A percentile compares a stretch with the other conserved stretches of the same genome.
Conservation (phyloP, 257 asterid species). For the Primulina tabacum region DNA sequence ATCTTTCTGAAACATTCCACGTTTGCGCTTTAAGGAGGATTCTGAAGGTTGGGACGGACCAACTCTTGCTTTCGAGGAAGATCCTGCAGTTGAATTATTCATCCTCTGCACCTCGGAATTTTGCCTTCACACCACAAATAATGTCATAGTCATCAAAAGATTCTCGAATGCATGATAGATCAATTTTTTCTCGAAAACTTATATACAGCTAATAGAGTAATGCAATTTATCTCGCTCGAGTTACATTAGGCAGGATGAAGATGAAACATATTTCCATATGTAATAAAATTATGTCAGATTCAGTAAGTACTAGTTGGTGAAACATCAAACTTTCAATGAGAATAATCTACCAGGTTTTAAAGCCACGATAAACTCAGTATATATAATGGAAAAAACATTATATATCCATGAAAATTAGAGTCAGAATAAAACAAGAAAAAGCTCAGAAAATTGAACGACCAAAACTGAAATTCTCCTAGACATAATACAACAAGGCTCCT, state of each 20-base stretch:
- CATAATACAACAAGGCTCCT: too few species aligned
- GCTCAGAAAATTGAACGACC: too few species aligned
- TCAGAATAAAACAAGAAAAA: too few species aligned
- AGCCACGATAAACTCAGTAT: too few species aligned
- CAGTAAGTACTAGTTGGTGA: too few species aligned
- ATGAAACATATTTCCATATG: not conserved
- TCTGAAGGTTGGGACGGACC: conserved; percentile 76
- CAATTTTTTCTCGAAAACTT: too few species aligned
- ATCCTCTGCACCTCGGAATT: conserved; percentile 38
- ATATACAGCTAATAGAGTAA: not conserved
- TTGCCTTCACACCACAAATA: not conserved
- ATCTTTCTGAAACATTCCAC: conserved; percentile 94
- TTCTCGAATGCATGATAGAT: not conserved
- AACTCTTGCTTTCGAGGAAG: conserved; percentile 57
- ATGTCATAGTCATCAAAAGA: not conserved
- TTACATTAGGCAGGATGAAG: not conserved
- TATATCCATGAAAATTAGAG: too few species aligned
- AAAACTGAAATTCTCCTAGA: too few species aligned
- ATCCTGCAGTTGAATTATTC: conserved; percentile 52
- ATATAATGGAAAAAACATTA: too few species aligned
- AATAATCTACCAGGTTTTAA: too few species aligned
- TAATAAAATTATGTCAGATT: too few species aligned
- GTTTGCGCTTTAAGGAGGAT: conserved; percentile 73
- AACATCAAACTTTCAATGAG: too few species aligned
- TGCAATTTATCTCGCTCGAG: not conserved